Base-by-base conservation (phyloP, 2,329 filamentous ascomycete genomes). In the Didymellaceae sp. region DNA sequence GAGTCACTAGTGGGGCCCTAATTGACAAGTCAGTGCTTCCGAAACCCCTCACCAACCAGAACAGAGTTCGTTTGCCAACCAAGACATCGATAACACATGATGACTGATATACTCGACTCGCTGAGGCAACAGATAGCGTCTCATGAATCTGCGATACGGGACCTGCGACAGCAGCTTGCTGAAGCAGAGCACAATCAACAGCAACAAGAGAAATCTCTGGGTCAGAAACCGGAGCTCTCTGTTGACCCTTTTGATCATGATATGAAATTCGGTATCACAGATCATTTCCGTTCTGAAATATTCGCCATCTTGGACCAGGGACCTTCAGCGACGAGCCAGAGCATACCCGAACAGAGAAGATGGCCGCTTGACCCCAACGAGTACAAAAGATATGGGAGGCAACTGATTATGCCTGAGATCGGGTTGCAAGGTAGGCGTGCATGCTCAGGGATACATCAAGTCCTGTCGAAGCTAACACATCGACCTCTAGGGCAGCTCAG, bases 371-470 rank as follows among this genome's bases (percentile, higher is more conserved):
- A 76, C 4, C 75, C 79, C 13, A 83, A 88, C 5, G 91, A 97
- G 63, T 96, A 96, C 71, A 84, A 85, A 58, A 83, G 92, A 54
- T 97, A 97, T 76, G 91, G 90, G 6, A 82, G 93, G 30, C 93
- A 97, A 75, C 86, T 97, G 77, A 92, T 97, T 58, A 84, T 97
- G 53, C 88, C 91, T 0, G 84, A 88, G 49, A 80, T 97, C 54
- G 91, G 92, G 0, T 77, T 96, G 1, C 79, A 86, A 71, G 90
- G 89, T 89, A 39, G 54, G 72, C 57, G 16, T 5, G 17, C 11
- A 22, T 18, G 6, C 9, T 14, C 9, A 10, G 13, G 24, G 14
- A 14, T 2, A n/a, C 6, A 14, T 13, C 2, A 3, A 6, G 4
- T 4, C 6, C 10, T 11, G 2, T 18, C 1, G 17, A 30, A 37